Conservation (phyloP, 2,329 filamentous ascomycete species). For the Boeremia exigua region DNA sequence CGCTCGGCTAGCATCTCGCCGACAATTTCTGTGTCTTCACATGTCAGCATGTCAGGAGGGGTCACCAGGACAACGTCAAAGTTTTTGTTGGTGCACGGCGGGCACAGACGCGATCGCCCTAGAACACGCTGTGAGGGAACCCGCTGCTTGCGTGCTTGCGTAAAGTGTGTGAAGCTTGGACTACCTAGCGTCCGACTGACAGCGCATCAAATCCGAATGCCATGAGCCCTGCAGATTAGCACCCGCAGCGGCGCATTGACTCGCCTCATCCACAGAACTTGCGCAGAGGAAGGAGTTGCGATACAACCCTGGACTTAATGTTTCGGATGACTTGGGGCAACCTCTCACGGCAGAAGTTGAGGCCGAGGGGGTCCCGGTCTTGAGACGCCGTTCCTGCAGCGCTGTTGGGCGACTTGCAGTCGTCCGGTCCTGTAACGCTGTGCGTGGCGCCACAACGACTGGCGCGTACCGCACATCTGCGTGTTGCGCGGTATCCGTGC, state of each 20-base stretch:
- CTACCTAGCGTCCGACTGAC: slow-evolving; percentile 16
- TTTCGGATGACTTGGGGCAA: slow-evolving; percentile 10
- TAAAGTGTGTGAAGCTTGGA: slow-evolving; percentile 4
- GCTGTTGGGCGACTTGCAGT: slow-evolving; percentile 6
- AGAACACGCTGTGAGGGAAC: slow-evolving; percentile 12
- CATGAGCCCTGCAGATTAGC: slow-evolving; percentile 8
- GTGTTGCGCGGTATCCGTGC: slow-evolving; percentile 8
- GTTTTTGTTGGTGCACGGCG: slow-evolving; percentile 6
- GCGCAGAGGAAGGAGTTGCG: neutral
- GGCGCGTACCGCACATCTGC: neutral
- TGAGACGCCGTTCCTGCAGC: slow-evolving; percentile 14
- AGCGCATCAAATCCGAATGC: slow-evolving; percentile 14
- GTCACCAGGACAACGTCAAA: slow-evolving; percentile 13
- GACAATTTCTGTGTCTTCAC: slow-evolving; percentile 7
- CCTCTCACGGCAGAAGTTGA: neutral
- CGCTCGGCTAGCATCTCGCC: slow-evolving; percentile 14
- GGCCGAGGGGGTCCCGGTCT: slow-evolving; percentile 2
- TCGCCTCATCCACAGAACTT: slow-evolving; percentile 11
- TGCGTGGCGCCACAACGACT: slow-evolving; percentile 11
- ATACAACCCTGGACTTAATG: neutral
- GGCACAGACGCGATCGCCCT: slow-evolving; percentile 16
- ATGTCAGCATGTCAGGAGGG: slow-evolving; percentile 14
- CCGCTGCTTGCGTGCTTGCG: slow-evolving; percentile 2
- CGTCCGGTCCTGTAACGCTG: neutral
- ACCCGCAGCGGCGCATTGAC: slow-evolving; percentile 2